A percentile compares a stretch with the other conserved stretches of the same genome.
phyloP scores from a whole-genome alignment of 805 yeast genomes.

The Candida nanaspora region DNA sequence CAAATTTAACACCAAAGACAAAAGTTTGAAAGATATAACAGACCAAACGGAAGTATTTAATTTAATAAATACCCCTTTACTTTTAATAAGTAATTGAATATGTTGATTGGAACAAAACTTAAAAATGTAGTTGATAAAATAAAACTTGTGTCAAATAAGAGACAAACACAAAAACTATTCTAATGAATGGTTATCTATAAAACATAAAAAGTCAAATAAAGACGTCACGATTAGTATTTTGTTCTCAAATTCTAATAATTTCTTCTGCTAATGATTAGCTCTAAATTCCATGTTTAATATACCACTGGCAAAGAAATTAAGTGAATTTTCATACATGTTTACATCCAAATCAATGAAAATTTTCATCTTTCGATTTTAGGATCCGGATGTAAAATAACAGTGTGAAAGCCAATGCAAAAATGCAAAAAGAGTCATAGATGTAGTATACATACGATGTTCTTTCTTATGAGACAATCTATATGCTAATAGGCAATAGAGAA shows the following conservation, averaged over 20 bases:
- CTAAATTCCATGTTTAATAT: too few species aligned
- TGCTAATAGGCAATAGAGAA: background rate
- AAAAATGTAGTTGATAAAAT: constrained; percentile 3
- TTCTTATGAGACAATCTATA: background rate
- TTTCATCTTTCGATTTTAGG: too few species aligned
- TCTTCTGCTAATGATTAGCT: too few species aligned
- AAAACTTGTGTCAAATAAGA: constrained; percentile 4
- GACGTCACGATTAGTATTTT: background rate
- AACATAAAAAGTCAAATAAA: background rate
- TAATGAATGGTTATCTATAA: background rate
- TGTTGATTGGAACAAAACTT: background rate
- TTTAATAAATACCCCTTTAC: constrained; percentile 15
- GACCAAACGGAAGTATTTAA: constrained; percentile 14
- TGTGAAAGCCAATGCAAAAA: too few species aligned
- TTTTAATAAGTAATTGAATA: background rate
- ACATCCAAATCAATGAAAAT: too few species aligned
- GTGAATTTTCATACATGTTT: too few species aligned
- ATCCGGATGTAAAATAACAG: too few species aligned
- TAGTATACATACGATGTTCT: background rate
- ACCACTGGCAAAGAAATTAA: too few species aligned
- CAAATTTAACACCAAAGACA: constrained; percentile 21
- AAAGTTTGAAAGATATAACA: constrained; percentile 12
- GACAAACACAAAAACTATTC: background rate
- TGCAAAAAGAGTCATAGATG: background rate
- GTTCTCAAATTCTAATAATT: background rate